These are phyloP conservation scores for Nitzschia palea DNA, from an alignment of 108 stramenopile genomes.

Conservation along the genomic window DNA sequence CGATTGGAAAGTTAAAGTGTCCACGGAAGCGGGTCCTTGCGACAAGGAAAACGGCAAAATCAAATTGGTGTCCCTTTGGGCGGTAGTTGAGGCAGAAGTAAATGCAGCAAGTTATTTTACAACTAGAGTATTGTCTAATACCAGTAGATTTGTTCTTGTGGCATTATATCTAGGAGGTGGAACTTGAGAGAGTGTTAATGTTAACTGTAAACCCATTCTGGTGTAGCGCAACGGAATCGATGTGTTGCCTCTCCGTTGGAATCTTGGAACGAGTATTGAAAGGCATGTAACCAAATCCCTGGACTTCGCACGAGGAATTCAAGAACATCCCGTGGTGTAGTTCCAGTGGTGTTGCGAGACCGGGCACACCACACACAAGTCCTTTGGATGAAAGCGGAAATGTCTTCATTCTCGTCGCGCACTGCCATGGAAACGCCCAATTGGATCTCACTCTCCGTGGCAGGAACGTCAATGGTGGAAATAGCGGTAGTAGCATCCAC, in stretches of 20 bases:
- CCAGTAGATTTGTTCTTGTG: no score
- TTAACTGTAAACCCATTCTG: no score
- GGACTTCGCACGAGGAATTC: constrained; percentile 77
- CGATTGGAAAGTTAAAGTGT: no score
- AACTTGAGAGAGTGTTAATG: no score
- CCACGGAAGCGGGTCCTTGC: no score
- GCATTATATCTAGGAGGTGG: no score
- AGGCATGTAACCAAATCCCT: constrained; percentile 85
- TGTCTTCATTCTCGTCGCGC: constrained; percentile 53
- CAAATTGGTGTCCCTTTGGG: no score
- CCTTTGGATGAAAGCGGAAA: constrained; percentile 67
- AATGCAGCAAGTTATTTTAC: no score
- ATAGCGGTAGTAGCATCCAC: background rate
- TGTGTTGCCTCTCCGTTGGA: background rate
- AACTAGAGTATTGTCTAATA: no score
- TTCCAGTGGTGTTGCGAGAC: constrained; percentile 32
- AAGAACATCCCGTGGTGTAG: constrained; percentile 42
- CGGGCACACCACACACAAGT: constrained; percentile 90
- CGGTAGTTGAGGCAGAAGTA: no score
- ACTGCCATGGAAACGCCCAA: constrained; percentile 23
- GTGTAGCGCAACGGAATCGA: constrained; percentile 1
- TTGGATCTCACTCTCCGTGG: constrained; percentile 66
- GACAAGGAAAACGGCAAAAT: no score
- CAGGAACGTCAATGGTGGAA: constrained; percentile 53
- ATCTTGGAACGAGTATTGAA: constrained; percentile 56